Evolutionary conservation across 2,329 filamentous ascomycete genomes (phyloP), one percentile per base, ranked within the genome.

Genomic region (Parafenestella ontariensis): DNA sequence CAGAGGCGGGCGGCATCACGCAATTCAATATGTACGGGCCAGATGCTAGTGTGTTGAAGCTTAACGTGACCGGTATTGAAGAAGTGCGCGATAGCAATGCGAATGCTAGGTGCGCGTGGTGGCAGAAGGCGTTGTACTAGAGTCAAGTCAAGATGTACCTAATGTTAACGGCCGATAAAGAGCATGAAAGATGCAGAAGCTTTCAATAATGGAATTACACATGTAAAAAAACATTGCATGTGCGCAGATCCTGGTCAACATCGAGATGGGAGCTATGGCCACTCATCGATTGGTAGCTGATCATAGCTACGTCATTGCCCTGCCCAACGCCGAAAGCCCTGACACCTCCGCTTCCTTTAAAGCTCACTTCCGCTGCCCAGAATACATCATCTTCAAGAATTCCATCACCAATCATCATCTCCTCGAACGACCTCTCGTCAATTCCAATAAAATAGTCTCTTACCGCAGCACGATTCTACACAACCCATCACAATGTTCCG

Each of bases 101-200:
- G 9, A 83, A 81, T 61, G 62, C 64, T 37, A 74, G 83, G 59
- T 85, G 83, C 68, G 69, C 72, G 49, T 85, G 77, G 75, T 85
- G 83, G 83, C 81, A 85, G 72, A 77, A 80, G 66, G 79, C 71
- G 26, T 59, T 81, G 51, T 81, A 76, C 55, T 68, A 65, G 46
- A 46, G n/a, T 37, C 11, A 49, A 45, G 36, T 5, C 5, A 29
- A 11, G 2, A 7, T n/a, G 31, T n/a, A n/a, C n/a, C n/a, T n/a
- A n/a, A 46, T 46, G 29, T 15, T 21, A 40, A 23, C 21, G 18
- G 15, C 26, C 11, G 15, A 39, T 17, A 39, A 21, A 37, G 18
- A 39, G 8, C 36, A 21, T 21, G 9, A 21, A 9, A n/a, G 18
- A 6, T 39, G 21, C 9, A 21, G 20, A 18, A 2, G 2, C 36